These are phyloP conservation scores for Gamsiella multidivaricata DNA, from an alignment of 192 early-diverging fungal species.

Conservation along the genomic window DNA sequence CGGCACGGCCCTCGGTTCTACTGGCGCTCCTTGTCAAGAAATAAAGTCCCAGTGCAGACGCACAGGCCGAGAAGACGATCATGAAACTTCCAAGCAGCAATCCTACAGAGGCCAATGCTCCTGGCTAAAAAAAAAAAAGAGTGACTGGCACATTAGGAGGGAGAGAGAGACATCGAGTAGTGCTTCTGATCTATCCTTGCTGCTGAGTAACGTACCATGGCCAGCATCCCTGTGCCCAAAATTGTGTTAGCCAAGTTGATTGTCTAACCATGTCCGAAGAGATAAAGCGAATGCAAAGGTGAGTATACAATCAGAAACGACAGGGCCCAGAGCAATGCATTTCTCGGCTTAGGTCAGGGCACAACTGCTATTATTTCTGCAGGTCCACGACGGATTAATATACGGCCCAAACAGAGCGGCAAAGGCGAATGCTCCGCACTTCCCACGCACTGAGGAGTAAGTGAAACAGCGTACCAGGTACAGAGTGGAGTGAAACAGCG, in stretches of 20 bases:
- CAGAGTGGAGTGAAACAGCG: no score
- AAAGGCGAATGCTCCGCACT: no score
- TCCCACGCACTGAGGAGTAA: no score
- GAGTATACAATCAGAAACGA: not conserved
- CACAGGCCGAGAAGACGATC: slow-evolving; percentile 78
- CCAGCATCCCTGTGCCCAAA: slow-evolving; percentile 96
- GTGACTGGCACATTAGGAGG: no score
- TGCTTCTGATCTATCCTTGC: not conserved
- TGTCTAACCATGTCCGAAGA: slow-evolving; percentile 21
- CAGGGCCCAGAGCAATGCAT: not conserved
- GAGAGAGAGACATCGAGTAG: not conserved
- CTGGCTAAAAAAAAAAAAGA: slow-evolving; percentile 66
- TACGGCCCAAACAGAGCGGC: not conserved
- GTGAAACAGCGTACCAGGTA: no score
- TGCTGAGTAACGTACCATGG: slow-evolving; percentile 77
- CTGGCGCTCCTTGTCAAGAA: slow-evolving; percentile 83
- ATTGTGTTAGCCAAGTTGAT: slow-evolving; percentile 97
- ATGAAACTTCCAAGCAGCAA: slow-evolving; percentile 84
- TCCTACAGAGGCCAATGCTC: slow-evolving; percentile 87
- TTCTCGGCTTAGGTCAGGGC: no score
- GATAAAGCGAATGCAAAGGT: not conserved
- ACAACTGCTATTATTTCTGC: not conserved
- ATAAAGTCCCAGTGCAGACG: slow-evolving; percentile 86
- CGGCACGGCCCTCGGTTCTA: slow-evolving; percentile 76
- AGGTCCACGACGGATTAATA: slow-evolving; percentile 10